Evolutionary conservation across 2,329 filamentous ascomycete genomes (phyloP), one percentile per base, ranked within the genome.

Genomic region (Alternaria arbusti): DNA sequence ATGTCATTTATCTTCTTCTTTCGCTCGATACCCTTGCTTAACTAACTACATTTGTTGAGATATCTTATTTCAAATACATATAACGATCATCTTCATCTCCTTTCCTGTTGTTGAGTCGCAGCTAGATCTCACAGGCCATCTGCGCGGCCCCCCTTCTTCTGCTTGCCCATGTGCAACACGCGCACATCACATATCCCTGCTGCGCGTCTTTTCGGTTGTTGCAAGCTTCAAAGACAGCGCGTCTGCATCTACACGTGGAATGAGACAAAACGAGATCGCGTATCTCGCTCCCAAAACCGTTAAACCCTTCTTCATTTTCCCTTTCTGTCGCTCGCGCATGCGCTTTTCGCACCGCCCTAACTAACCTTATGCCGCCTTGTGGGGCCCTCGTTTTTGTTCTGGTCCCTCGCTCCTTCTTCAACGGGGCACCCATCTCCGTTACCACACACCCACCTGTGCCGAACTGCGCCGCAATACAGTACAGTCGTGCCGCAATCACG

Each of bases 401-500:
- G 13, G 30, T 52, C 49, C 20, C 28, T 52, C 49, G 28, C 20
- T 52, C 54, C 52, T 49, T 57, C 52, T 60, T 17, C 25, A 36
- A 52, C 51, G 50, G 51, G 44, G 46, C 58, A 60, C 22, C 43
- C 40, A 40, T 43, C 58, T 56, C 58, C 58, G 58, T 55, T 28
- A 44, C 46, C 36, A 17, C n/a, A 40, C 32, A 40, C 36, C 46
- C 56, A 49, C 56, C 20, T 40, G 22, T 43, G 47, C 25, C 59
- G 44, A 51, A 59, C 61, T 64, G 61, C 28, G 64, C 64, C 64
- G 64, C 61, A 66, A 64, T 59, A 46, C 61, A 55, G 28, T 55
- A 40, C 17, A 25, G 56, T 43, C n/a, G 57, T 56, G 65, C 65
- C 65, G 65, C 65, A 67, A 67, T 65, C 59, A 67, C 47, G 28